Percentiles rank a stretch among this genome's conserved stretches.
Conservation (phyloP, 2,329 filamentous ascomycete species). For the Thielaviopsis populi region DNA sequence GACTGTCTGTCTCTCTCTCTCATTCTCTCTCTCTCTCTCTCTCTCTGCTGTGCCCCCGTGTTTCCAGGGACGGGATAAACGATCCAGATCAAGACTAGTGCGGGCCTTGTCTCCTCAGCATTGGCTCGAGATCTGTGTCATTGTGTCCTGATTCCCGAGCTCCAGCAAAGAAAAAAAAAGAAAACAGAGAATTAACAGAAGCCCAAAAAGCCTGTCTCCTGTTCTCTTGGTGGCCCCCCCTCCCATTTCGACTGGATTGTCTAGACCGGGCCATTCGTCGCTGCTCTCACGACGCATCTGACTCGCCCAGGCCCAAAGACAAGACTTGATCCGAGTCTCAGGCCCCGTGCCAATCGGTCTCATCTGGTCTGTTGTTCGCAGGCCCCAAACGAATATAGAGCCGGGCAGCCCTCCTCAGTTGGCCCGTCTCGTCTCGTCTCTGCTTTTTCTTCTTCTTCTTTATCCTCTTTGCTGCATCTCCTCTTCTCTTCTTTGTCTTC, state of each 20-base stretch:
- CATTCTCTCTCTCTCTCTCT: no score
- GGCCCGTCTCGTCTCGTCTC: slow-evolving; percentile 21
- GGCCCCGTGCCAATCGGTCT: neutral
- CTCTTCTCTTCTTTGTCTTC: slow-evolving; percentile 17
- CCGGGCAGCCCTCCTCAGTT: neutral
- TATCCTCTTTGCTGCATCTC: slow-evolving; percentile 22
- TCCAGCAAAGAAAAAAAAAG: neutral
- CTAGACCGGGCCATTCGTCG: neutral
- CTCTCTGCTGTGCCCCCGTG: neutral
- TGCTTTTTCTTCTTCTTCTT: slow-evolving; percentile 22
- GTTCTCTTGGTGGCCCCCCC: no score
- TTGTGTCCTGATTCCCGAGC: neutral
- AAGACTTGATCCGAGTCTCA: neutral
- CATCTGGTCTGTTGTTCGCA: neutral
- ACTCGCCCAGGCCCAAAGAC: neutral
- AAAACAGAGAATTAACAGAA: no score
- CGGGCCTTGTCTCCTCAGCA: neutral
- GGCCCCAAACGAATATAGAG: slow-evolving; percentile 6
- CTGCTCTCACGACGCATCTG: neutral
- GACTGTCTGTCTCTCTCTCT: no score
- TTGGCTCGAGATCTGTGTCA: neutral
- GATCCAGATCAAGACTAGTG: neutral
- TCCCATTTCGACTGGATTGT: neutral
- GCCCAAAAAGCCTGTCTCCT: neutral
- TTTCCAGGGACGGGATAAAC: neutral